phyloP scores from a whole-genome alignment of 768 basidiomycete species.

The Astraeus odoratus region DNA sequence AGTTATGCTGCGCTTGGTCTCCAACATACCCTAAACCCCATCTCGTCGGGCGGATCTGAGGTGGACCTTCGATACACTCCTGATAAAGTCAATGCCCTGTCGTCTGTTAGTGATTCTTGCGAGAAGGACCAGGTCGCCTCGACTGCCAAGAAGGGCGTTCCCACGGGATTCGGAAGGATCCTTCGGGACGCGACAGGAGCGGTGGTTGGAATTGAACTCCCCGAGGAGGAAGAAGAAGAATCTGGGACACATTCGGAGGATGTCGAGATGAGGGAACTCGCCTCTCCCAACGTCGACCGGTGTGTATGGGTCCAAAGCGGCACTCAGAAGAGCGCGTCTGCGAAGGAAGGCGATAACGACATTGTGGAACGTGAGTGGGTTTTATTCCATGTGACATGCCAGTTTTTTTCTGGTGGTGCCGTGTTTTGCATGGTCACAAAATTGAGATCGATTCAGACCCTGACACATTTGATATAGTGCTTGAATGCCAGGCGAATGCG shows the following conservation, averaged over 20 bases:
- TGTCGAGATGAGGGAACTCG: constrained; percentile 35
- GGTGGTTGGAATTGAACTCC: constrained; percentile 61
- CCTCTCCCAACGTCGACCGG: constrained; percentile 11
- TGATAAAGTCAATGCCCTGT: neutral
- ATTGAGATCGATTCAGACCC: constrained; percentile 1
- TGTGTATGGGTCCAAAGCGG: constrained; percentile 13
- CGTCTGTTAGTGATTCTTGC: neutral
- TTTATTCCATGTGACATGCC: constrained; percentile 2
- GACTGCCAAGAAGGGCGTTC: constrained; percentile 24
- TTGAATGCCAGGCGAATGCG: constrained; percentile 55
- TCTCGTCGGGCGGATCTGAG: constrained; percentile 64
- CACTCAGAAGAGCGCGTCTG: neutral
- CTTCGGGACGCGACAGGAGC: constrained; percentile 74
- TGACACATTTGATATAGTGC: constrained; percentile 36
- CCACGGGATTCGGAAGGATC: constrained; percentile 73
- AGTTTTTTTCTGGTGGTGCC: too few relatives aligned
- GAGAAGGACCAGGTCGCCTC: constrained; percentile 1
- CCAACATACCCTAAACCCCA: constrained; percentile 58
- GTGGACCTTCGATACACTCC: constrained; percentile 11
- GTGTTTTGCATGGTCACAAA: too few relatives aligned
- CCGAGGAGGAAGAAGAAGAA: constrained; percentile 38
- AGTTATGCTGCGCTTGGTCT: constrained; percentile 82
- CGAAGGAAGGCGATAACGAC: neutral
- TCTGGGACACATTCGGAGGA: constrained; percentile 18
- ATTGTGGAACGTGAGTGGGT: constrained; percentile 30